These are phyloP conservation scores for Hypoxylon sp. DNA, from an alignment of 2,329 filamentous ascomycete genomes.

Conservation along the genomic window DNA sequence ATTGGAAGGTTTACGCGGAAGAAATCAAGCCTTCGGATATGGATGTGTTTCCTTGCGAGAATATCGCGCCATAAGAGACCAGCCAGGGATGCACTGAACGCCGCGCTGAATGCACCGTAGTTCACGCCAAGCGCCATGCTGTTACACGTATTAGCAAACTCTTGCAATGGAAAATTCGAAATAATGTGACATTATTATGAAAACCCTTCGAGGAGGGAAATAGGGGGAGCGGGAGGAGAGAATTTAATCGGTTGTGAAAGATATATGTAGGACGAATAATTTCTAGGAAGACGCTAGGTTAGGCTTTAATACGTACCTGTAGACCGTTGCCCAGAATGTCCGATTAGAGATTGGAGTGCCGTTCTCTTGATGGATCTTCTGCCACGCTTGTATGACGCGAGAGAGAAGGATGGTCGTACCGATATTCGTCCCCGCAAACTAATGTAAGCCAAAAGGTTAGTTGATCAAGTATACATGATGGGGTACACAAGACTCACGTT, in stretches of 20 bases:
- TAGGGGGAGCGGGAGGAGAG: neutral
- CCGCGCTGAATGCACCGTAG: constrained; percentile 80
- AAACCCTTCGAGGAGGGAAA: neutral
- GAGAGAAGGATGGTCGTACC: constrained; percentile 81
- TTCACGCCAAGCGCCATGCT: constrained; percentile 82
- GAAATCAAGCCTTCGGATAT: constrained; percentile 74
- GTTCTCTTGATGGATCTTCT: constrained; percentile 67
- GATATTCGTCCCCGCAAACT: constrained; percentile 85
- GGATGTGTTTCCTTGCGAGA: constrained; percentile 76
- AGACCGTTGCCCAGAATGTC: constrained; percentile 81
- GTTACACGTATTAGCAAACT: constrained; percentile 28
- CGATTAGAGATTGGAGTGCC: constrained; percentile 70
- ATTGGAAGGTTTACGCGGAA: constrained; percentile 78
- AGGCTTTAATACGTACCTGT: constrained; percentile 53
- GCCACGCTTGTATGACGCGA: constrained; percentile 78
- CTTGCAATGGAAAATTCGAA: neutral
- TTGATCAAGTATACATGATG: neutral
- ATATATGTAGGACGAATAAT: neutral
- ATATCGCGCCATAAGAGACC: constrained; percentile 82
- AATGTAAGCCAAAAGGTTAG: constrained; percentile 33
- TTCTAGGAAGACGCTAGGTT: no score
- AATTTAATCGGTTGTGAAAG: neutral
- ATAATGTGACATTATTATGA: neutral
- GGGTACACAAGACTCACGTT: constrained; percentile 69
- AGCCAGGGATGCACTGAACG: constrained; percentile 79